Base-by-base conservation (phyloP, 352 stramenopile species). In the Pelagophyceae sp. region DNA sequence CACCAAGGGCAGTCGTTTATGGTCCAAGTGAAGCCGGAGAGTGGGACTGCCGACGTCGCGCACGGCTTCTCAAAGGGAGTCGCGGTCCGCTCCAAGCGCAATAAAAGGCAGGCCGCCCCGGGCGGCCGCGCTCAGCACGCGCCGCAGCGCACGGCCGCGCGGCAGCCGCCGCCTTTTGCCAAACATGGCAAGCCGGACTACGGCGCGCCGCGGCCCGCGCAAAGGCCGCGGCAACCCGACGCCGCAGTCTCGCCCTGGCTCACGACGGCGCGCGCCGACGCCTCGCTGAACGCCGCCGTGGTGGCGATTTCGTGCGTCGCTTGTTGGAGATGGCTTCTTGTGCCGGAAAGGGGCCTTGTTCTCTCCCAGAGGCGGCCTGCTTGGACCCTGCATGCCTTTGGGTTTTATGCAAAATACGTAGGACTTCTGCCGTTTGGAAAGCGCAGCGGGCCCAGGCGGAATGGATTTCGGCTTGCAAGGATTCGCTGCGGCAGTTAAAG, bases 1-100 rank as follows among this genome's bases (percentile, higher is more conserved):
- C 94, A 98, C 83, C 94, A 98, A 75, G 92, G 91, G 60, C 92
- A 98, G 86, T 90, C 88, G 35, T 98, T 98, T 79, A 79, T 91
- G 38, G 83, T 98, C 33, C 83, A 95, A 79, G 87, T 98, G 51
- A 87, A 87, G 29, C 88, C 93, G 0, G 91, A 96, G 76, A n/a
- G n/a, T n/a, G n/a, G n/a, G n/a, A 90, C 90, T 33, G 83, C 92
- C 69, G 91, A 96, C 77, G 93, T 98, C 70, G 91, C 91, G 51
- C 87, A 90, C 15, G 91, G 87, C 60, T 87, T 87, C 35, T 96
- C 88, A 65, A 87, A 84, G n/a, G 79, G 93, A 29, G 95, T 98
- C 74, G 88, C 91, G 1, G 92, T 98, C 72, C 90, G 92, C 40
- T 97, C 91, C 27, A 98, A 98, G 86, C 90, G 93, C 29, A 97